Evolutionary conservation across 441 rosid genomes (phyloP), one percentile per base, ranked within the genome.

Genomic region (Gossypium lobatum): DNA sequence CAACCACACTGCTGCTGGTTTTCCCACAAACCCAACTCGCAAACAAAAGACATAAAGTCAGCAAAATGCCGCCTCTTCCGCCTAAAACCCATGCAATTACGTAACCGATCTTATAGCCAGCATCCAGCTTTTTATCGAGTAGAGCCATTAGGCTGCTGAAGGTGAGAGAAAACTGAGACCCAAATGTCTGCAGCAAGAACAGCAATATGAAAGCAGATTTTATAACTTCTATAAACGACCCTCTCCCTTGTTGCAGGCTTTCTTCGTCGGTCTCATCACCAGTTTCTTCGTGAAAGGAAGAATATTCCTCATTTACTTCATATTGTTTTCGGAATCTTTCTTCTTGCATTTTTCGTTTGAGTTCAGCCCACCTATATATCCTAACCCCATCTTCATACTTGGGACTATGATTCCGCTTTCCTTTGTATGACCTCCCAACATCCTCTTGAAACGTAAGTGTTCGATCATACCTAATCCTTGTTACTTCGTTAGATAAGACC

Each of bases 11-110:
- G 83, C 97, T 91, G 84, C 96, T 95, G 73, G 85, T 87, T 88
- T 95, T 94, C 6, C 97, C 98, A 8, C 91, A 91, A 5, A 84
- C 87, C 97, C 97, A 92, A 62, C 97, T 92, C 28, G 97, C 91
- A 45, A 92, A 86, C 6, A 85, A 83, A 37, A 92, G 75, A 71
- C 70, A 64, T 42, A 64, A 13, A 18, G 70, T 64, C 26, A 64
- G 70, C 28, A 64, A 42, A 64, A 64, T 3, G 10, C 70, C 70
- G 2, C 70, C 70, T 42, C 17, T 39, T 16, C 70, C 70, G 0
- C 70, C 70, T 42, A 92, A 76, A 69, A 91, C 52, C 94, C 91
- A 91, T 11, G 97, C 97, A 28, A 91, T 80, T 73, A 84, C 55
- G 63, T 89, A 89, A 17, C 97, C 98, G 2, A 84, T 69, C 81